phyloP scores from a whole-genome alignment of 2,329 filamentous ascomycete species.

The Mycosphaerelloides madeirae region DNA sequence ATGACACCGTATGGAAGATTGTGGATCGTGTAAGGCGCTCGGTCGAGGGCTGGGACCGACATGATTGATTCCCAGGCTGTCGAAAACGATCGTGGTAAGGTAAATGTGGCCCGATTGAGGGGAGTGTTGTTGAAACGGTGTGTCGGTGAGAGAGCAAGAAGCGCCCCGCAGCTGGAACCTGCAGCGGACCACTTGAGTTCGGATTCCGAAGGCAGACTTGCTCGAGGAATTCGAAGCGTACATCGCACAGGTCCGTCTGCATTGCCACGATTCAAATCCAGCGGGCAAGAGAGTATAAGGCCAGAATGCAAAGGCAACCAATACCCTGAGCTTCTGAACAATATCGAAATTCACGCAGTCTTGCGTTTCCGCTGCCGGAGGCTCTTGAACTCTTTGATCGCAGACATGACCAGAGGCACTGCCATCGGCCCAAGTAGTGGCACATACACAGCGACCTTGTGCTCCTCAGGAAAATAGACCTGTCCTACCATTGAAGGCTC shows the following conservation, averaged over 20 bases:
- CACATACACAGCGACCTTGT: constrained; percentile 94
- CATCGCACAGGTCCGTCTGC: too few species aligned
- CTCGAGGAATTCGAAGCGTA: too few species aligned
- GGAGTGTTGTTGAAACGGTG: too few species aligned
- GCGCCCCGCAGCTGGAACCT: too few species aligned
- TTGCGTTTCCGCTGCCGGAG: constrained; percentile 16
- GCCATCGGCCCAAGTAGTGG: constrained; percentile 85
- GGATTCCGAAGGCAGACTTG: too few species aligned
- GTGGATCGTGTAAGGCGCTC: constrained; percentile 25
- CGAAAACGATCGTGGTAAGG: too few species aligned
- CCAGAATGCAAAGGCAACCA: too few species aligned
- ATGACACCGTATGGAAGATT: constrained; percentile 30
- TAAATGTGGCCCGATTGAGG: too few species aligned
- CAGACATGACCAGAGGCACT: constrained; percentile 79
- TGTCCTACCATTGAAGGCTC: constrained; percentile 99
- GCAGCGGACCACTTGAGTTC: too few species aligned
- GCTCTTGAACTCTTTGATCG: constrained; percentile 68
- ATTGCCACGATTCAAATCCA: too few species aligned
- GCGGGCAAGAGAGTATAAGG: too few species aligned
- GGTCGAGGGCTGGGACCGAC: constrained; percentile 19
- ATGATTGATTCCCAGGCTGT: constrained; percentile 8
- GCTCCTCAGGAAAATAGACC: constrained; percentile 96
- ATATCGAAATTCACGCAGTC: constrained; percentile 11
- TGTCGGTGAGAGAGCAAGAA: too few species aligned
- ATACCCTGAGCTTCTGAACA: not conserved